A percentile compares a stretch with the other conserved stretches of the same genome.
Evolutionary conservation across 164 flowering plant species (phyloP).

Genomic region (Tetrastigma voinierianum): DNA sequence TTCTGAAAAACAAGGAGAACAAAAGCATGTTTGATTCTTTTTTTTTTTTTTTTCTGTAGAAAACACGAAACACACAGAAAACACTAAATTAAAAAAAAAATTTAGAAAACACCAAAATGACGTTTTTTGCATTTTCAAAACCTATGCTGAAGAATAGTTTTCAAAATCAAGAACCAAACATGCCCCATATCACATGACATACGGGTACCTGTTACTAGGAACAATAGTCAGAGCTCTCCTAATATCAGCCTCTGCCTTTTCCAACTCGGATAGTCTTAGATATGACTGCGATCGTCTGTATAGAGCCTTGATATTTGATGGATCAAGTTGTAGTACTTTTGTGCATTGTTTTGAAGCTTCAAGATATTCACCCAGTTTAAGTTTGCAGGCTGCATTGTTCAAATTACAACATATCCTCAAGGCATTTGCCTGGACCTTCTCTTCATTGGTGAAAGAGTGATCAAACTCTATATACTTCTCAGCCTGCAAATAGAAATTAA

Average conservation of each 20-base stretch:
- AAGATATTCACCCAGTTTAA: conserved; percentile 37
- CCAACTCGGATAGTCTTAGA: conserved; percentile 37
- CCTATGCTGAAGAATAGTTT: too few relatives aligned
- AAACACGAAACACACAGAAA: too few relatives aligned
- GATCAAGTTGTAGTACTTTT: conserved; percentile 57
- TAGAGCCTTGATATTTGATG: conserved; percentile 47
- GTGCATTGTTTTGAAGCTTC: conserved; percentile 49
- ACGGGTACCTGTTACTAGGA: conserved; percentile 47
- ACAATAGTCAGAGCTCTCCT: conserved; percentile 43
- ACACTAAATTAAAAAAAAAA: neutral
- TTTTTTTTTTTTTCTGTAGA: too few relatives aligned
- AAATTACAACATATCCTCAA: conserved; percentile 40
- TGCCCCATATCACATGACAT: too few relatives aligned
- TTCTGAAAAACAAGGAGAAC: too few relatives aligned
- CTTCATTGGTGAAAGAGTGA: conserved; percentile 48
- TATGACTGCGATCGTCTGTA: conserved; percentile 55
- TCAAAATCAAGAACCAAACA: too few relatives aligned
- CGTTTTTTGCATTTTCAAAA: too few relatives aligned
- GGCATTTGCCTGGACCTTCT: conserved; percentile 37
- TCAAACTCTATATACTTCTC: conserved; percentile 49
- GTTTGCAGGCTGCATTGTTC: conserved; percentile 61
- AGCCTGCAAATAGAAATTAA: conserved; percentile 37
- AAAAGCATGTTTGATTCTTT: too few relatives aligned
- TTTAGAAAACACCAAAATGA: neutral
- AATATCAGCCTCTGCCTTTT: conserved; percentile 52